Evolutionary conservation across 805 yeast genomes (phyloP).

Genomic region (Saturnispora kantuleensis): DNA sequence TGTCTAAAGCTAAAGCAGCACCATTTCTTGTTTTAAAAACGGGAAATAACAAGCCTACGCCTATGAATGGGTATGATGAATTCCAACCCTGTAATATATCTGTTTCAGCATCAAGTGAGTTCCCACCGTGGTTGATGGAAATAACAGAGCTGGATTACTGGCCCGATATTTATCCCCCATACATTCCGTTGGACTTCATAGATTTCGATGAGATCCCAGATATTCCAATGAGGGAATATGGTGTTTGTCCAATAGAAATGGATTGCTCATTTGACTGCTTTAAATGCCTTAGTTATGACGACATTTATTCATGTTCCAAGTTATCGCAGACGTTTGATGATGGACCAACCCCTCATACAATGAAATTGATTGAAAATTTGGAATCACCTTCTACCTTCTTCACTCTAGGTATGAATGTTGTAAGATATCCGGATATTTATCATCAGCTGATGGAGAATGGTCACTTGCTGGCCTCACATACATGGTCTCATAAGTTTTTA

Average conservation of each 20-base stretch:
- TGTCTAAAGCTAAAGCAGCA: no score
- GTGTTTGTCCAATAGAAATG: constrained; percentile 46
- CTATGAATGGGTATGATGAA: background rate
- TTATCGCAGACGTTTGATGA: constrained; percentile 90
- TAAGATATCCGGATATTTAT: constrained; percentile 68
- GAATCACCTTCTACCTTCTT: constrained; percentile 63
- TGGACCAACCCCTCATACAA: constrained; percentile 77
- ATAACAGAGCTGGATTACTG: constrained; percentile 67
- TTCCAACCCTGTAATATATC: constrained; percentile 16
- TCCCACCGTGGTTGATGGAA: constrained; percentile 72
- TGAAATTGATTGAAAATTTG: constrained; percentile 45
- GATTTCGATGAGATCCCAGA: constrained; percentile 45
- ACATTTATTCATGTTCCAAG: constrained; percentile 61
- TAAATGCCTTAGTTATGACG: constrained; percentile 68
- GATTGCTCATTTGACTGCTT: constrained; percentile 81
- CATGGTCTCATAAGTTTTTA: constrained; percentile 85
- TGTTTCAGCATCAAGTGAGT: constrained; percentile 23
- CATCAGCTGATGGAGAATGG: constrained; percentile 45
- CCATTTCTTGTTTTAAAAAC: background rate
- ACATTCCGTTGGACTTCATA: constrained; percentile 68
- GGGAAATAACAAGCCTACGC: background rate
- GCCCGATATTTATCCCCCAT: constrained; percentile 88
- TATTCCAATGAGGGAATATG: constrained; percentile 40
- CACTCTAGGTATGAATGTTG: constrained; percentile 73
- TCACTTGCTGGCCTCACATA: constrained; percentile 78